phyloP scores from a whole-genome alignment of 2,329 filamentous ascomycete species.

The Fusarium agapanthi region DNA sequence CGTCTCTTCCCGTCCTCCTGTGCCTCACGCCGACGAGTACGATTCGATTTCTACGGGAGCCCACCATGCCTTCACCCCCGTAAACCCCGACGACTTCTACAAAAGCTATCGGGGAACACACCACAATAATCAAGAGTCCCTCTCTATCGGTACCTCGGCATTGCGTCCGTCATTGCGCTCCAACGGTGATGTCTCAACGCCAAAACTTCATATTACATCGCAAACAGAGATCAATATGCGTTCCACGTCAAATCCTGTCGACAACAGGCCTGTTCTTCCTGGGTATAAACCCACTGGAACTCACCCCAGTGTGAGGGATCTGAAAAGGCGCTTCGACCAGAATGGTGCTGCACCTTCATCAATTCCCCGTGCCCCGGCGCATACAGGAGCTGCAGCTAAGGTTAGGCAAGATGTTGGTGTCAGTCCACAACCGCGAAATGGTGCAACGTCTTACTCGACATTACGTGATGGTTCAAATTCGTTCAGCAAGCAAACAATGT shows the following conservation, averaged over 20 bases:
- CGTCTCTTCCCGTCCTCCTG: conserved; percentile 36
- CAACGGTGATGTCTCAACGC: conserved; percentile 59
- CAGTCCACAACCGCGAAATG: conserved; percentile 47
- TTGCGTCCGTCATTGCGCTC: conserved; percentile 57
- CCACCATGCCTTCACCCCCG: conserved; percentile 52
- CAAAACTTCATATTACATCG: conserved; percentile 56
- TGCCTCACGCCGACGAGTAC: conserved; percentile 38
- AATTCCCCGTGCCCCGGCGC: conserved; percentile 48
- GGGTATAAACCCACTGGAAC: conserved; percentile 47
- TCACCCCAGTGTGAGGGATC: conserved; percentile 80
- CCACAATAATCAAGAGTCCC: conserved; percentile 47
- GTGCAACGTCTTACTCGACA: conserved; percentile 52
- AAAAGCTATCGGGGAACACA: conserved; percentile 56
- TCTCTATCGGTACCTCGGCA: conserved; percentile 52
- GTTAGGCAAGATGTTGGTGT: conserved; percentile 46
- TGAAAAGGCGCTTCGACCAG: conserved; percentile 82
- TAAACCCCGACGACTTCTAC: conserved; percentile 66
- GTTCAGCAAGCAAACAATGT: conserved; percentile 28
- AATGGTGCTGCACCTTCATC: conserved; percentile 51
- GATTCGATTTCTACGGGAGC: conserved; percentile 34
- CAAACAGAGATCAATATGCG: conserved; percentile 55
- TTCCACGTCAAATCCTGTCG: conserved; percentile 65
- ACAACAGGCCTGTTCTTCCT: conserved; percentile 50
- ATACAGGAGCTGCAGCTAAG: conserved; percentile 47
- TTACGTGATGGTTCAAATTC: conserved; percentile 48